A percentile compares a stretch with the other conserved stretches of the same genome.
These are phyloP conservation scores for Microdochium trichocladiopsis DNA, from an alignment of 2,329 filamentous ascomycete species.

Conservation along the genomic window DNA sequence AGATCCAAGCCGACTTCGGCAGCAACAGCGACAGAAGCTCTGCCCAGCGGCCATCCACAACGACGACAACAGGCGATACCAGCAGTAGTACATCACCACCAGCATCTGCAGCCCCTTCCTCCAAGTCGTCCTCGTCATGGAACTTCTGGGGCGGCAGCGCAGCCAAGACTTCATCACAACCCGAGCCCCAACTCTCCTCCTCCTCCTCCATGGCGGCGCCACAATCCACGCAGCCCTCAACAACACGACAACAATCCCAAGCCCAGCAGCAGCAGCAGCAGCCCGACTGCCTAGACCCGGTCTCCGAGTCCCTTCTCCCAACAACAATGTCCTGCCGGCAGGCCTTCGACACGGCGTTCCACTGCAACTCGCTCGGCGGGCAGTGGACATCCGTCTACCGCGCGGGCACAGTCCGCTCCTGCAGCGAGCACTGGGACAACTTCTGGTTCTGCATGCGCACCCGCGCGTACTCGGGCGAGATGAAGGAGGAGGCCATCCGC, in stretches of 20 bases:
- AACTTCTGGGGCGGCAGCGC: neutral
- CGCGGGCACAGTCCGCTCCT: constrained; percentile 68
- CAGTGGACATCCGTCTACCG: constrained; percentile 92
- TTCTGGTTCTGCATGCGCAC: constrained; percentile 98
- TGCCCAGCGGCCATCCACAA: neutral
- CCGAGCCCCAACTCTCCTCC: neutral
- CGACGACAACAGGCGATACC: neutral
- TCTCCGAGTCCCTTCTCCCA: constrained; percentile 67
- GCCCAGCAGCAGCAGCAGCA: constrained; percentile 5
- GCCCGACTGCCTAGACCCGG: constrained; percentile 25
- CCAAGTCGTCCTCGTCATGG: neutral
- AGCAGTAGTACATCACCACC: constrained; percentile 1
- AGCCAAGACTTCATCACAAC: neutral
- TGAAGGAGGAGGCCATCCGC: constrained; percentile 55
- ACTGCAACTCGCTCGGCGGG: constrained; percentile 85
- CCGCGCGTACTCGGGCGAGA: constrained; percentile 51
- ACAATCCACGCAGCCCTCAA: neutral
- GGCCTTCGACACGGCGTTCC: constrained; percentile 89
- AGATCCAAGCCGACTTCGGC: constrained; percentile 17
- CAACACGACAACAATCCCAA: neutral
- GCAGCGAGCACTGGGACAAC: constrained; percentile 81
- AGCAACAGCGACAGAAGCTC: constrained; percentile 8
- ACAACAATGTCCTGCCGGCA: constrained; percentile 81
- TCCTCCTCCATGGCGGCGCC: neutral
- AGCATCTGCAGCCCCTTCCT: constrained; percentile 6